These are phyloP conservation scores for Groenewaldozyma salmanticensis DNA, from an alignment of 805 yeast genomes.

Conservation along the genomic window DNA sequence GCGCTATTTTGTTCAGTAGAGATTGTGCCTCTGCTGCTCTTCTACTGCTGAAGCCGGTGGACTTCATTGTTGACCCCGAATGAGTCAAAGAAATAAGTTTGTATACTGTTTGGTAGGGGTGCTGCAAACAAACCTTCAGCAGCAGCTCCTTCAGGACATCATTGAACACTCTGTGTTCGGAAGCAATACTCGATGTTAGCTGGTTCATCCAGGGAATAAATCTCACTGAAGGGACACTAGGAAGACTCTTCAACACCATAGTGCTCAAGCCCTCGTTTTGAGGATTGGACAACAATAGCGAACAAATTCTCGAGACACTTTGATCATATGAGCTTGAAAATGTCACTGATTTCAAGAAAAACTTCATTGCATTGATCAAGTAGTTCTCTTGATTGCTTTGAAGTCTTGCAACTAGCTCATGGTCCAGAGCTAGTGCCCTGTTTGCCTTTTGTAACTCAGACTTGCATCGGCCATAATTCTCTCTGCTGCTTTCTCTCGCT, in stretches of 20 bases:
- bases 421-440: background rate
- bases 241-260: conserved; percentile 31
- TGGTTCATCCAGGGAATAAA: conserved; percentile 79
- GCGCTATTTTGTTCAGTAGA: background rate
- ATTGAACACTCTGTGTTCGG: conserved; percentile 47
- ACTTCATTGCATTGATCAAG: conserved; percentile 46
- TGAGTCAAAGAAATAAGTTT: conserved; percentile 18
- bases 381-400: conserved; percentile 24
- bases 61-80: background rate
- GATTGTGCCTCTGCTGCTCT: background rate
- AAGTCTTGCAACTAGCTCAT: background rate
- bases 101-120: conserved; percentile 70
- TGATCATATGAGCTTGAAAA: conserved; percentile 36
- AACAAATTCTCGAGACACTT: conserved; percentile 67
- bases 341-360: conserved; percentile 45
- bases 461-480: background rate
- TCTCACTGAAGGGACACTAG: conserved; percentile 44
- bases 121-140: conserved; percentile 37
- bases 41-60: background rate
- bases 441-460: background rate
- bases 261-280: conserved; percentile 35
- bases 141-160: conserved; percentile 39
- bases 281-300: conserved; percentile 69
- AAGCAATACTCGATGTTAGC: conserved; percentile 56
- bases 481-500: conserved; percentile 30